phyloP scores from a whole-genome alignment of 305 asterid genomes.

The Plantago coronopus region DNA sequence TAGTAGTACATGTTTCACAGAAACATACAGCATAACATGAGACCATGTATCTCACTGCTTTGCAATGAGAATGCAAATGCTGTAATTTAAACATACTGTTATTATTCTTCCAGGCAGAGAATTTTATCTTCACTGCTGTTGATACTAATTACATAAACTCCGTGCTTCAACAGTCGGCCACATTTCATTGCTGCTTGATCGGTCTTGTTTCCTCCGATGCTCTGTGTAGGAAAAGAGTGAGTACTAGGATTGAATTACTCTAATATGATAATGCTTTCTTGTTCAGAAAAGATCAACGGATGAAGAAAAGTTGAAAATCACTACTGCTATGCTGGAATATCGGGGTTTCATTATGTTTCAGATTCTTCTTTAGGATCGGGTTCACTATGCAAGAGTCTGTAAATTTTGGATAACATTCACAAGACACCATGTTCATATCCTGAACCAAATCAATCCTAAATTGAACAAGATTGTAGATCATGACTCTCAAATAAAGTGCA shows the following conservation, averaged over 20 bases:
- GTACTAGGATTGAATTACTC: too few species aligned
- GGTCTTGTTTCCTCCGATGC: slow-evolving; percentile 30
- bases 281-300: neutral
- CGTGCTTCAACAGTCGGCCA: slow-evolving; percentile 1
- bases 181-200: slow-evolving; percentile 23
- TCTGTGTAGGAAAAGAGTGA: slow-evolving; percentile 27
- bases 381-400: too few species aligned
- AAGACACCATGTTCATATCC: too few species aligned
- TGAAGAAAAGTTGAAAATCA: neutral
- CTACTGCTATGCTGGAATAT: too few species aligned
- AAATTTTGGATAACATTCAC: too few species aligned
- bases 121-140: slow-evolving; percentile 8
- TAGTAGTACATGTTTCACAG: neutral
- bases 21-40: slow-evolving; percentile 8
- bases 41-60: slow-evolving; percentile 38
- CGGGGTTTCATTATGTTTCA: too few species aligned
- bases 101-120: slow-evolving; percentile 7
- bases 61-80: slow-evolving; percentile 33
- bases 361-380: too few species aligned
- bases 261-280: neutral
- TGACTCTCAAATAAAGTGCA: too few species aligned
- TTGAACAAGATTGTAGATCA: too few species aligned
- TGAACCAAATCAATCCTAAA: too few species aligned
- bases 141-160: slow-evolving; percentile 13
- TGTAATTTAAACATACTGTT: neutral